Evolutionary conservation across 768 basidiomycete species (phyloP).

Genomic region (Candolleomyces eurysporus): DNA sequence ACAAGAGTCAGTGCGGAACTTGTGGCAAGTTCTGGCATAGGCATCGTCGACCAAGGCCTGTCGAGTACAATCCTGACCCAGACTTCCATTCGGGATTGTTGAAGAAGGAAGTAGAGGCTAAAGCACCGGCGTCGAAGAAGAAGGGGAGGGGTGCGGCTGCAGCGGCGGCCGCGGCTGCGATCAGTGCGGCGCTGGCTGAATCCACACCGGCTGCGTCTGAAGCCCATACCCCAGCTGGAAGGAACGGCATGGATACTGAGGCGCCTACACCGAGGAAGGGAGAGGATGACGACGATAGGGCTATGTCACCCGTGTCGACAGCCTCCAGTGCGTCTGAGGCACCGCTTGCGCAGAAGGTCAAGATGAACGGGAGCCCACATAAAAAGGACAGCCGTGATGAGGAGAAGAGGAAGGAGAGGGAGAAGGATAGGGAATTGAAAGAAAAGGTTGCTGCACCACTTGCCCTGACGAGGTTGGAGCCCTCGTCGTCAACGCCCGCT

Average conservation of each 20-base stretch:
- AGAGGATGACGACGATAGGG: slow-evolving; percentile 51
- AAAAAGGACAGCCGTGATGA: slow-evolving; percentile 10
- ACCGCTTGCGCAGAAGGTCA: slow-evolving; percentile 68
- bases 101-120: slow-evolving; percentile 52
- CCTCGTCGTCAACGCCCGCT: slow-evolving; percentile 10
- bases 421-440: slow-evolving; percentile 9
- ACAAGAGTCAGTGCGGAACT: slow-evolving; percentile 88
- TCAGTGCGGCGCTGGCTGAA: slow-evolving; percentile 30
- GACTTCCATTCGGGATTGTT: slow-evolving; percentile 63
- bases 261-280: slow-evolving; percentile 24
- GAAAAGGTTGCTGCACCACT: slow-evolving; percentile 5
- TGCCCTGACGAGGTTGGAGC: slow-evolving; percentile 7
- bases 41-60: slow-evolving; percentile 76
- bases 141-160: slow-evolving; percentile 47
- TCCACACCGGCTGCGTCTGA: slow-evolving; percentile 39
- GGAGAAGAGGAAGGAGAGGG: slow-evolving; percentile 9
- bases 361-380: slow-evolving; percentile 47
- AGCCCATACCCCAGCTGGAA: slow-evolving; percentile 43
- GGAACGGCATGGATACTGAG: slow-evolving; percentile 34
- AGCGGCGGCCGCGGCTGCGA: slow-evolving; percentile 47
- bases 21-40: slow-evolving; percentile 94
- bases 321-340: slow-evolving; percentile 73
- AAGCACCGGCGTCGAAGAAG: slow-evolving; percentile 48
- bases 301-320: slow-evolving; percentile 68
- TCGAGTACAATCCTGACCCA: slow-evolving; percentile 75